Base-by-base conservation (phyloP, 257 asterid species). In the Nicotiana benthamiana region DNA sequence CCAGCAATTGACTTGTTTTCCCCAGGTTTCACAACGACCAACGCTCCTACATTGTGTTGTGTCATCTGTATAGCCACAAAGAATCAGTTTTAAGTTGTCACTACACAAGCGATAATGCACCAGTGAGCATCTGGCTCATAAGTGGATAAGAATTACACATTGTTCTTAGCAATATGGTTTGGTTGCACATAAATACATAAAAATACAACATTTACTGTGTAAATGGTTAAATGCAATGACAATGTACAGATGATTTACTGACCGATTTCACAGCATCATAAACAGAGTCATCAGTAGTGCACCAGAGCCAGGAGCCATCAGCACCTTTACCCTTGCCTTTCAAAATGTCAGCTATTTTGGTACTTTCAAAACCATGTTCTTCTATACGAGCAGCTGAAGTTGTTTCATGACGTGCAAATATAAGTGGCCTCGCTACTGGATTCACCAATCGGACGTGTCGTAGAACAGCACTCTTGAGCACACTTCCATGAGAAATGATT, bases 271-370 rank as follows among this genome's bases (percentile, higher is more conserved):
- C 99, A 18, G 99, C 99, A 80, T 96, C 99, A 66, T 94, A 96
- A 46, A 96, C 99, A 22, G 88, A 72, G 83, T 96, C 98, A 46
- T 94, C 95, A 0, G 97, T 96, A 9, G 99, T 92, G 94, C 99
- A 95, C 98, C 98, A 95, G 24, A 95, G 97, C 99, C 99, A 95
- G 52, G 99, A 95, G 36, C 99, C 99, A 79, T 95, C 99, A 0
- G 95, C 98, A 8, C 88, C 78, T 89, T 92, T 93, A 80, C 99
- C 99, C 80, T 95, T 95, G 53, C 86, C 80, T 51, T 89, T 82
- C 88, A 93, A 48, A 77, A 95, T 82, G 84, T 95, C 99, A 4
- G 97, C 85, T 32, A 95, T 91, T 2, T 86, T 93, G 77, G 97
- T 89, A 85, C 99, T 93, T 27, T 95, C 99, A 54, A 95, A 95